Evolutionary conservation across 257 asterid genomes (phyloP), one percentile per base, ranked within the genome.

Genomic region (Penstemon eatonii): DNA sequence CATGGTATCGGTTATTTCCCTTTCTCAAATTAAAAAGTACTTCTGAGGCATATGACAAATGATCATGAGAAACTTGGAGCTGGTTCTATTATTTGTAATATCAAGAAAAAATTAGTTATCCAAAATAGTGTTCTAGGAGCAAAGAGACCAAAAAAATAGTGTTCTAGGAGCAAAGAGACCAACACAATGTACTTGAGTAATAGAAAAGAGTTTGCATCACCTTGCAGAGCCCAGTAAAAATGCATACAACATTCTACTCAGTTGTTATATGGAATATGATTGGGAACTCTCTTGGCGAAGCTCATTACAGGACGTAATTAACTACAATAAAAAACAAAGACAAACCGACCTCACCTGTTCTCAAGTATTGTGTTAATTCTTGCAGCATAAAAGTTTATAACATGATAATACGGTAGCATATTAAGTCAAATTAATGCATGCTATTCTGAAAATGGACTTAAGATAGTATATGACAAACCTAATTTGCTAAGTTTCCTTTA

Each of bases 81-180:
- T 25, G 9, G 38, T 11, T 52, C 37, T 65, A 36, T 47, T 51
- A 64, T 64, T 56, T 37, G 0, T 25, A 61, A 54, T 50, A 40
- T 19, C 47, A 7, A 39, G 9, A 52, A n/a, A 60, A 13, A 19
- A 13, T 60, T 46, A 53, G 59, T 10, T 53, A 40, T 42, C 37
- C 52, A 56, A 12, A 58, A 42, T 13, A 57, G 19, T 51, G 19
- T 60, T 73, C 47, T 67, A 50, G 73, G 68, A 61, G 18, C 65
- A 73, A 67, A 61, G 58, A 36, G 33, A 42, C 51, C 5, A 60
- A 5, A 13, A 56, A 12, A 58, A 42, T 13, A 57, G 19, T 51
- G 19, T 60, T 73, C 47, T 67, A 50, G 73, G 68, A 61, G 18
- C 65, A 73, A 67, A 61, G 58, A 36, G 33, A 42, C 51, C 5